These are phyloP conservation scores for Pascua guehoae DNA, from an alignment of 1,284 basidiomycete genomes.

Conservation along the genomic window DNA sequence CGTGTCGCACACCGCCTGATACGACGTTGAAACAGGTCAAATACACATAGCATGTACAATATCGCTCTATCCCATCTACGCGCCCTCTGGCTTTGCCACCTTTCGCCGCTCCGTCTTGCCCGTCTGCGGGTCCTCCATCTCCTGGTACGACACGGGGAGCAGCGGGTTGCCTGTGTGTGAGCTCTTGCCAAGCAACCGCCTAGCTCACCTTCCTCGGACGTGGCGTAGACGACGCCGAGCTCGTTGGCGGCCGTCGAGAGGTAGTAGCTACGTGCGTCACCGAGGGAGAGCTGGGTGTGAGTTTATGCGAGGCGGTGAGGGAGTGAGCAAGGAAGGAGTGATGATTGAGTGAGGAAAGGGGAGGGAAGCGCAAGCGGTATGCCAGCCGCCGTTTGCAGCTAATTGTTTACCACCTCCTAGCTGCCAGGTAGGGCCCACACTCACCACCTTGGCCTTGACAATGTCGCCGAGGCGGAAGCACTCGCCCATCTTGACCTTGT, in stretches of 20 bases:
- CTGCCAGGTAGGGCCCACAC: slow-evolving; percentile 37
- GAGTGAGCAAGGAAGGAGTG: too few relatives aligned
- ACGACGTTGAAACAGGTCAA: too few relatives aligned
- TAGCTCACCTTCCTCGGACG: slow-evolving; percentile 45
- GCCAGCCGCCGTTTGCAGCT: background rate
- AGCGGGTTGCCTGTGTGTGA: slow-evolving; percentile 41
- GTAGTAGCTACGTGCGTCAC: slow-evolving; percentile 91
- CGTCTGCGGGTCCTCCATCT: slow-evolving; percentile 50
- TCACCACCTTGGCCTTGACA: slow-evolving; percentile 83
- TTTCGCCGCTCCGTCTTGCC: slow-evolving; percentile 46
- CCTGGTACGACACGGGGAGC: slow-evolving; percentile 47
- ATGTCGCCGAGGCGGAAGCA: slow-evolving; percentile 96
- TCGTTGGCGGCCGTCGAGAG: slow-evolving; percentile 91
- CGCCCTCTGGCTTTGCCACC: slow-evolving; percentile 50
- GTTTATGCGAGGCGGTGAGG: background rate
- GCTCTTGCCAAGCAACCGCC: too few relatives aligned
- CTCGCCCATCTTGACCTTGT: slow-evolving; percentile 86
- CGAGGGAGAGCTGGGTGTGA: slow-evolving; percentile 70
- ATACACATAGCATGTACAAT: too few relatives aligned
- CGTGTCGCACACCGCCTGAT: too few relatives aligned
- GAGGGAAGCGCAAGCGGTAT: background rate
- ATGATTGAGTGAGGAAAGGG: background rate
- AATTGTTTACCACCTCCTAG: too few relatives aligned
- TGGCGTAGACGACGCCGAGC: slow-evolving; percentile 60
- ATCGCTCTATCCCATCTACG: background rate